phyloP scores from a whole-genome alignment of 352 stramenopile genomes.

The Globisporangium heterothallicum region DNA sequence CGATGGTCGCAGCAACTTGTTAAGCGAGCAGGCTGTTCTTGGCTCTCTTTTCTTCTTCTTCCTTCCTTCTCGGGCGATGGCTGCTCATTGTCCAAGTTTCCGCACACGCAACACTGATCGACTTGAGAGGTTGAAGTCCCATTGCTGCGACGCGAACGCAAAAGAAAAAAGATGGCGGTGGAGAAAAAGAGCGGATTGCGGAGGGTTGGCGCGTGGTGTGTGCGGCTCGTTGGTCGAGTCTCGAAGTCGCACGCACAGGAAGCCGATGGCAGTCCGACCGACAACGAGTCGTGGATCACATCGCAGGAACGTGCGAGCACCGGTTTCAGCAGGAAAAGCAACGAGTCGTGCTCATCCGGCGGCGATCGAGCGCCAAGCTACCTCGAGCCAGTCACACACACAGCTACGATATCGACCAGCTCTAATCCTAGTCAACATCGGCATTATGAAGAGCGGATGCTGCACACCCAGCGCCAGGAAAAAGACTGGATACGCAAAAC shows the following conservation, averaged over 20 bases:
- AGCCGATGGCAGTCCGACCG: background rate
- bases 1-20: too few species aligned
- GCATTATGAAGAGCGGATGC: background rate
- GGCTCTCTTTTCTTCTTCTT: background rate
- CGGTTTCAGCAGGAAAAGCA: constrained; percentile 1
- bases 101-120: background rate
- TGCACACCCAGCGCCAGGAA: background rate
- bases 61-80: too few species aligned
- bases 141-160: background rate
- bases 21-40: too few species aligned
- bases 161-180: background rate
- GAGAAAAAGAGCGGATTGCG: constrained; percentile 2
- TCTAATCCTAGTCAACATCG: too few species aligned
- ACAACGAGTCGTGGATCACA: constrained; percentile 11
- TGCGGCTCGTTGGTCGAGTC: constrained; percentile 4
- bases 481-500: too few species aligned
- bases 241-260: background rate
- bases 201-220: constrained; percentile 11
- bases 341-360: background rate
- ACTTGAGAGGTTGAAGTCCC: too few species aligned
- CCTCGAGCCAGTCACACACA: background rate
- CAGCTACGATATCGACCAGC: background rate
- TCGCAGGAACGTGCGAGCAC: background rate
- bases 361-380: constrained; percentile 1
- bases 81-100: constrained; percentile 9